A percentile compares a stretch with the other conserved stretches of the same genome.
These are phyloP conservation scores for Pneumocystis canis DNA, from an alignment of 1,139 yeast genomes.

Conservation along the genomic window DNA sequence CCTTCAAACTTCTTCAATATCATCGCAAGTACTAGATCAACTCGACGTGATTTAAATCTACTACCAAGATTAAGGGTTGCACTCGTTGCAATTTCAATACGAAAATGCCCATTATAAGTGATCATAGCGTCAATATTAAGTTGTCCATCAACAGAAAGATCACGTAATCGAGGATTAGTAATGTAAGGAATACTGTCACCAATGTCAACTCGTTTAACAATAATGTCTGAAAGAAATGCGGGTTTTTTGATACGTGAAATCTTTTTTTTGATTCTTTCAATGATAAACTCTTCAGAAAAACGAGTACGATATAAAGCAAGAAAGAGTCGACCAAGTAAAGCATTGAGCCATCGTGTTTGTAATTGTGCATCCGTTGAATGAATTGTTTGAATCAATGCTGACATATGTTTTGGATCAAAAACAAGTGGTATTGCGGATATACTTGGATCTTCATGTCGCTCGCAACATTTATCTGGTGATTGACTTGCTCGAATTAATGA, in stretches of 20 bases:
- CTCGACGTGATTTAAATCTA: slow-evolving; percentile 62
- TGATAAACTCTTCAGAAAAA: slow-evolving; percentile 42
- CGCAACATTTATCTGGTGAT: background rate
- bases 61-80: slow-evolving; percentile 59
- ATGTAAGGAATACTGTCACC: slow-evolving; percentile 73
- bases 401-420: slow-evolving; percentile 54
- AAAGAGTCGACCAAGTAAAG: slow-evolving; percentile 67
- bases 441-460: slow-evolving; percentile 29
- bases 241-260: slow-evolving; percentile 70
- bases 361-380: slow-evolving; percentile 73
- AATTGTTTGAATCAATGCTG: slow-evolving; percentile 56
- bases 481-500: background rate
- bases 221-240: slow-evolving; percentile 70
- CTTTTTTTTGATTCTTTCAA: slow-evolving; percentile 50
- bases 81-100: slow-evolving; percentile 66
- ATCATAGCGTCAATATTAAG: slow-evolving; percentile 48
- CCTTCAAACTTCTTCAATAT: slow-evolving; percentile 60
- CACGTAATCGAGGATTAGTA: slow-evolving; percentile 55
- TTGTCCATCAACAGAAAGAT: slow-evolving; percentile 69
- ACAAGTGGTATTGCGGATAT: slow-evolving; percentile 59
- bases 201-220: slow-evolving; percentile 53
- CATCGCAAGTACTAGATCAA: slow-evolving; percentile 59
- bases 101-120: slow-evolving; percentile 56
- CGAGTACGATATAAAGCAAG: slow-evolving; percentile 61
- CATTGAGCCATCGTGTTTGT: slow-evolving; percentile 82